Percentiles rank a stretch among this genome's conserved stretches.
Evolutionary conservation across 2,329 filamentous ascomycete genomes (phyloP).

Genomic region (Monilinia vaccinii-corymbosi): DNA sequence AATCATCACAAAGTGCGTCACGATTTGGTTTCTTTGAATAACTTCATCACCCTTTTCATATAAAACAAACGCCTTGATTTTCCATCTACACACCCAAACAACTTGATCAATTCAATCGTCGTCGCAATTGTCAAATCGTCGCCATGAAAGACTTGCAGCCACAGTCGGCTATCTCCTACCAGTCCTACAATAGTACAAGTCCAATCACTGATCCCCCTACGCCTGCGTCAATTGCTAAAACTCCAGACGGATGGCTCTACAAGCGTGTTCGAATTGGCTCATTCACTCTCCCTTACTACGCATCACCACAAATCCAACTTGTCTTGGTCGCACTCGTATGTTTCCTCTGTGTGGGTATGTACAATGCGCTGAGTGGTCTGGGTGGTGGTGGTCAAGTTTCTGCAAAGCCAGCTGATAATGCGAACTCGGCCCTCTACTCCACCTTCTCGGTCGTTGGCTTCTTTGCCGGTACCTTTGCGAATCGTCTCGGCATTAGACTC

Average conservation of each 20-base stretch:
- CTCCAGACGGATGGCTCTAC: conserved; percentile 7
- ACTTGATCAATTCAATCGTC: not conserved
- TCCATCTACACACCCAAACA: too few relatives aligned
- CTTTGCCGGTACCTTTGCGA: conserved; percentile 65
- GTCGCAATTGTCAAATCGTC: not conserved
- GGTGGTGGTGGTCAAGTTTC: conserved; percentile 47
- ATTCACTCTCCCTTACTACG: conserved; percentile 53
- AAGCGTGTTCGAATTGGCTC: conserved; percentile 29
- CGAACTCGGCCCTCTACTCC: conserved; percentile 38
- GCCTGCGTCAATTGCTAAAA: not conserved
- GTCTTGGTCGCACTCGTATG: conserved; percentile 60
- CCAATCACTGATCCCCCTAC: not conserved
- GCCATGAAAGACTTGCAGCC: not conserved
- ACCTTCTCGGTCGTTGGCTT: conserved; percentile 50
- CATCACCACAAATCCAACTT: conserved; percentile 64
- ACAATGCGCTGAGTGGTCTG: conserved; percentile 54
- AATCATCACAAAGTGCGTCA: too few relatives aligned
- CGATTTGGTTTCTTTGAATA: too few relatives aligned
- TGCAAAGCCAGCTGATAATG: conserved; percentile 33
- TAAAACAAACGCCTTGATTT: too few relatives aligned
- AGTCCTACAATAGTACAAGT: not conserved
- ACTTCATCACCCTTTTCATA: too few relatives aligned
- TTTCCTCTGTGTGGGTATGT: conserved; percentile 63
- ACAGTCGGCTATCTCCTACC: not conserved
- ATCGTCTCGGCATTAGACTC: conserved; percentile 58